A percentile compares a stretch with the other conserved stretches of the same genome.
Evolutionary conservation across 306 rosid species (phyloP).

Genomic region (Gastrolobium bilobum): DNA sequence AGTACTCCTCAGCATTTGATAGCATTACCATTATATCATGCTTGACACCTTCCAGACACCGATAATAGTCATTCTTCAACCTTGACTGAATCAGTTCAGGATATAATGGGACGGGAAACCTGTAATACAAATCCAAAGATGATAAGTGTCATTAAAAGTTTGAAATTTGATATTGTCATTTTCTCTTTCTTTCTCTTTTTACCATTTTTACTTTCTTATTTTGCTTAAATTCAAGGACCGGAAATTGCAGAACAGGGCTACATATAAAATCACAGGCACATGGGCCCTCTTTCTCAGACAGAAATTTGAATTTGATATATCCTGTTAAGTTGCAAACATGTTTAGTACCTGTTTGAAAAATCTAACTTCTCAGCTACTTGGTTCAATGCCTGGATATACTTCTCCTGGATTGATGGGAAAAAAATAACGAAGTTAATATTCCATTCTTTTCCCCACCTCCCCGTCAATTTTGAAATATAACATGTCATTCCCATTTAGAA

Average conservation of each 20-base stretch:
- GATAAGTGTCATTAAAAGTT: slow-evolving; percentile 37
- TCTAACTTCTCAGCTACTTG: slow-evolving; percentile 63
- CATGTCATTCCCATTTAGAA: neutral
- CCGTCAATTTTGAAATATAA: slow-evolving; percentile 11
- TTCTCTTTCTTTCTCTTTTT: neutral
- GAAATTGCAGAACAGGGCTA: slow-evolving; percentile 31
- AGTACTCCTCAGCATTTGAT: slow-evolving; percentile 62
- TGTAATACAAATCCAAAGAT: slow-evolving; percentile 54
- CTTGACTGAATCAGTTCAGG: slow-evolving; percentile 76
- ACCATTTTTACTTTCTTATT: slow-evolving; percentile 12
- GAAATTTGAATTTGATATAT: slow-evolving; percentile 24
- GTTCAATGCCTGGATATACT: slow-evolving; percentile 63
- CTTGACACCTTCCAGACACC: slow-evolving; percentile 75
- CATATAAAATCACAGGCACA: slow-evolving; percentile 13
- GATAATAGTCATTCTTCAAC: slow-evolving; percentile 70
- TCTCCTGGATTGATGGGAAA: slow-evolving; percentile 59
- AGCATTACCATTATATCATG: slow-evolving; percentile 76
- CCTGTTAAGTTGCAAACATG: slow-evolving; percentile 34
- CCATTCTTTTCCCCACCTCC: slow-evolving; percentile 13
- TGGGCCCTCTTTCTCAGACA: slow-evolving; percentile 28
- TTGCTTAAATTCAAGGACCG: neutral
- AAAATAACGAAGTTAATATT: slow-evolving; percentile 38
- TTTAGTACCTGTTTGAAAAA: slow-evolving; percentile 75
- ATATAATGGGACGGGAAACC: slow-evolving; percentile 72
- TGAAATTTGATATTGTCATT: neutral